These are phyloP conservation scores for Aristolochia californica DNA, from an alignment of 164 flowering plant species.

Conservation along the genomic window DNA sequence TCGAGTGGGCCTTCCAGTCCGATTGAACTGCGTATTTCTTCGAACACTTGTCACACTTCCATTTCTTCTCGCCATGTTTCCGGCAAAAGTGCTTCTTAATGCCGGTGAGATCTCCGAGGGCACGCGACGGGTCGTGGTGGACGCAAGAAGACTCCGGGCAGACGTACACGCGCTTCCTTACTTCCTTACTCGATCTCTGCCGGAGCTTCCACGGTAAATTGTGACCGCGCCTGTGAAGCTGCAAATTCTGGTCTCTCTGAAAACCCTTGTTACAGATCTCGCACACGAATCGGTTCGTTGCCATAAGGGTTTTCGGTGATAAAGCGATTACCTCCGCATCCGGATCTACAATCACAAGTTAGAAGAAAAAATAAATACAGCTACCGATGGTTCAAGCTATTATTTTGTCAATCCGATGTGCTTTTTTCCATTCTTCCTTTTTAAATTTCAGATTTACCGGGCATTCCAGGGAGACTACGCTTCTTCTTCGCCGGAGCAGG, in stretches of 20 bases:
- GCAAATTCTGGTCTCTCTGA: conserved; percentile 68
- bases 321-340: conserved; percentile 66
- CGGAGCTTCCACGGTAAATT: conserved; percentile 70
- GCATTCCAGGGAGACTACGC: conserved; percentile 81
- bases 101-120: conserved; percentile 80
- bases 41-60: conserved; percentile 79
- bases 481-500: conserved; percentile 36
- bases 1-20: conserved; percentile 92
- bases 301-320: conserved; percentile 58
- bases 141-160: conserved; percentile 76
- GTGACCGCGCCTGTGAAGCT: conserved; percentile 67
- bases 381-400: no score
- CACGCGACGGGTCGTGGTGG: conserved; percentile 68
- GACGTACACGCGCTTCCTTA: conserved; percentile 57
- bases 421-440: no score
- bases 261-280: conserved; percentile 79
- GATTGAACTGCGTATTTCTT: conserved; percentile 85
- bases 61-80: conserved; percentile 93
- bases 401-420: no score
- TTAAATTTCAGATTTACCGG: conserved; percentile 29
- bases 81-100: conserved; percentile 79
- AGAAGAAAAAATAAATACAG: neutral
- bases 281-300: conserved; percentile 65
- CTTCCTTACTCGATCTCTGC: conserved; percentile 46
- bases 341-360: conserved; percentile 40